Base-by-base conservation (phyloP, 2,329 filamentous ascomycete genomes). In the Diplodia mutila region DNA sequence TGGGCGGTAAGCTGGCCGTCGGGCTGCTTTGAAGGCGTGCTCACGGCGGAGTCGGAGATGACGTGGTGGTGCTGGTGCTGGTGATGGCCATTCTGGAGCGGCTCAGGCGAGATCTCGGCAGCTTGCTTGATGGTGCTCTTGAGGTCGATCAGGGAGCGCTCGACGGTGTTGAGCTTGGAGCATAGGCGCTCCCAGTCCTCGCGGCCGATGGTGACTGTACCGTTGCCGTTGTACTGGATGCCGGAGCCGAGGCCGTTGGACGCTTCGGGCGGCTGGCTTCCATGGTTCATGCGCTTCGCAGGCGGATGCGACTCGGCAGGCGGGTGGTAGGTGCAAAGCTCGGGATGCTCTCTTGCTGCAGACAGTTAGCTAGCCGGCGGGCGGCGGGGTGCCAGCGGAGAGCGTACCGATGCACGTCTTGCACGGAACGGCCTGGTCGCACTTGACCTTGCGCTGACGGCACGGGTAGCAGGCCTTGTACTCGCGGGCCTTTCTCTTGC, bases 401-500 rank as follows among this genome's bases (percentile, higher is more conserved):
- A 27, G 53, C 70, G 61, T 66, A 69, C 82, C 82, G 67, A 83
- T 78, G 72, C 83, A 85, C 65, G 82, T 84, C 70, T 82, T 82
- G 72, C 83, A 85, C 12, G 83, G 83, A 34, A 80, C 78, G 23
- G 75, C 74, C 69, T 78, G 82, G 71, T 84, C 82, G 75, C 83
- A 84, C 73, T 81, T 83, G 59, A 80, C 79, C 69, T 80, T 80
- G 66, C 79, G 75, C 71, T 80, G 82, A 52, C 82, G 77, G 73
- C 83, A 85, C 65, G 82, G 82, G 73, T 84, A 84, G 73, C 83
- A 68, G 61, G 67, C 77, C 76, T 84, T 85, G 76, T 85, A 83
- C 75, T 84, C 82, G 34, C 83, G 75, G 54, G 82, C 82, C 71
- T 85, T 85, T 54, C 83, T 76, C 75, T 84, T 84, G 71, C 82